Base-by-base conservation (phyloP, 169 alveolate genomes). In the Cryptosporidium parvum region DNA sequence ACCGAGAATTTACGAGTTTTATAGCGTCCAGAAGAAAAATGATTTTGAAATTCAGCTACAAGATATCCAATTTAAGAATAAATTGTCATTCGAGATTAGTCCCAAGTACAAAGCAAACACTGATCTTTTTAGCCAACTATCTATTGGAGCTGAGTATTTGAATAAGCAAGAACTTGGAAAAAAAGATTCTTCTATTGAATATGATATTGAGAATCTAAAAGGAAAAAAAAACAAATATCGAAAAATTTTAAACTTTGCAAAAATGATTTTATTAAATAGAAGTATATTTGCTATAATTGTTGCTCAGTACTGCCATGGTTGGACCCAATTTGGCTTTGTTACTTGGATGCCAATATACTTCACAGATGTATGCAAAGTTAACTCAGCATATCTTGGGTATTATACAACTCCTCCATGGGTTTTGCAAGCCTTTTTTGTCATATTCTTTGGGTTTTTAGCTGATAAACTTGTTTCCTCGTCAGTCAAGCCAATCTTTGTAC, bases 381-480 rank as follows among this genome's bases (percentile, higher is more conserved):
- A 44, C 23, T 37, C 89, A 21, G 52, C 56, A 23, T 62, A 21
- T 21, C 67, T 80, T 29, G 89, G 89, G 6, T 80, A 61, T 31
- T 80, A 62, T 39, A 80, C 89, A 12, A 80, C 89, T 35, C 89
- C 89, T 0, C 89, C 89, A 16, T 80, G 89, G 89, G 75, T 80
- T 10, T 37, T 80, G 14, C 89, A 80, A 69, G 72, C 89, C 6
- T 59, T 80, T 62, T 80, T 53, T 35, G 62, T 80, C 44, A 80
- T 62, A 26, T 21, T 80, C 37, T 80, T 80, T 80, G 89, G 89
- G 33, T 26, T 45, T 23, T 14, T 80, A 16, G 72, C 89, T 21
- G 89, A 80, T 18, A 44, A 69, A 33, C 69, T 72, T 14, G 75
- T 80, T 12, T 39, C 68, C 59, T 42, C 39, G 31, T 58, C 39